Conservation (phyloP, 768 basidiomycete species). For the Mycena vitilis region DNA sequence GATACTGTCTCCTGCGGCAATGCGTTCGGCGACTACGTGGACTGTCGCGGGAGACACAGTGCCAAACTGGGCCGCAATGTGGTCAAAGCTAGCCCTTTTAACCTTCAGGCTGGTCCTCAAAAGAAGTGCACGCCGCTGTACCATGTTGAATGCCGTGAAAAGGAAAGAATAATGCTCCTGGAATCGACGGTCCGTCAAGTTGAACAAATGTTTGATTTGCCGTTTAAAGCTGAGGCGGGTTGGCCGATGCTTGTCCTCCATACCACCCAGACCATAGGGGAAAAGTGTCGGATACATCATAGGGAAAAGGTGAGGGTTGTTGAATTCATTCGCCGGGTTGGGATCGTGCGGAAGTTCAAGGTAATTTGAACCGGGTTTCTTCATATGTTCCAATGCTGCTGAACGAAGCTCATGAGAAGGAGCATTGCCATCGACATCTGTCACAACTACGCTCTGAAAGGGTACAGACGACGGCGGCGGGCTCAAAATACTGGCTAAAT, state of each 20-base stretch:
- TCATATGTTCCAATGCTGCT: background rate
- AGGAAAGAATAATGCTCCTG: slow-evolving; percentile 3
- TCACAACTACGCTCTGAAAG: background rate
- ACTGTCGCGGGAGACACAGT: too few species aligned
- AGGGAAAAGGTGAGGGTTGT: background rate
- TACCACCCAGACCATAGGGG: slow-evolving; percentile 6
- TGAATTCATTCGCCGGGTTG: background rate
- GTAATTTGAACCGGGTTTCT: background rate
- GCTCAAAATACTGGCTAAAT: background rate
- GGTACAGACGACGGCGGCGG: background rate
- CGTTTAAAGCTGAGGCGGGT: background rate
- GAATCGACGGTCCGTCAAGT: slow-evolving; percentile 2
- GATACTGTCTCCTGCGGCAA: too few species aligned
- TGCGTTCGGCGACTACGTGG: too few species aligned
- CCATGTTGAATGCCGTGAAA: background rate
- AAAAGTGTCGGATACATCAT: background rate
- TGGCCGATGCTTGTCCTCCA: background rate
- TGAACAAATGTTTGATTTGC: background rate
- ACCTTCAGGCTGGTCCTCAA: too few species aligned
- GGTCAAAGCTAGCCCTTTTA: too few species aligned
- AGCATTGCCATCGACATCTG: background rate
- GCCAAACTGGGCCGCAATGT: too few species aligned
- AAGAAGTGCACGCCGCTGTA: too few species aligned
- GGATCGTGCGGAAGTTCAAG: background rate
- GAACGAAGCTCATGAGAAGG: background rate